Evolutionary conservation across 179 eudicot genomes (phyloP), one percentile per base, ranked within the genome.

Genomic region (Heliamphora pulchella): DNA sequence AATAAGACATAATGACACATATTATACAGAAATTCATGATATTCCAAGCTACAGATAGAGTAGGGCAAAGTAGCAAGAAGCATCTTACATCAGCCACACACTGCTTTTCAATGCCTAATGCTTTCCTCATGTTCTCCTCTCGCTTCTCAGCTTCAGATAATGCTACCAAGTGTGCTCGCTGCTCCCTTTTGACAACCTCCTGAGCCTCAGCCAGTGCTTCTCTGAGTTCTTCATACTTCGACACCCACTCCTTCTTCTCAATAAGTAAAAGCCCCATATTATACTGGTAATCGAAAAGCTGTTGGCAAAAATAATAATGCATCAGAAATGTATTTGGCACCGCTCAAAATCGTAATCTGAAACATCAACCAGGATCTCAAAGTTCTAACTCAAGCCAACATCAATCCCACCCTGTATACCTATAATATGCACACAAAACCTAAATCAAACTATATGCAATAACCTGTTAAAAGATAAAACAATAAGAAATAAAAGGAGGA

Each of bases 201-300:
- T 87, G 85, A 48, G 85, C 88, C 84, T 92, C 97, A 44, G 87
- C 87, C 80, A 89, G 84, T 76, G 87, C 88, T 81, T 89, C 91
- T 50, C 78, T 86, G 68, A 92, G 76, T 75, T 91, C 91, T 76
- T 88, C 97, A 82, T 82, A 78, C 71, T 88, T 89, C 46, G 85
- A 80, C 77, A 68, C 83, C 87, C 91, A 86, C 75, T 89, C 83
- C 67, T 91, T 83, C 80, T 90, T 94, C 87, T 96, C 96, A 43
- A 96, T 85, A 78, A 96, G 87, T 18, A 96, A 87, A 77, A 94
- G 87, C n/a, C 98, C 99, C 99, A 96, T 94, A 83, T 84, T 90
- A 88, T 94, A 81, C 73, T 96, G 99, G 77, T 94, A 92, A 80
- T 94, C 98, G 75, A 81, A 86, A 55, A 96, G 94, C 99, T 94